Conservation (phyloP, 2,329 filamentous ascomycete genomes). For the Colletotrichum noveboracense region DNA sequence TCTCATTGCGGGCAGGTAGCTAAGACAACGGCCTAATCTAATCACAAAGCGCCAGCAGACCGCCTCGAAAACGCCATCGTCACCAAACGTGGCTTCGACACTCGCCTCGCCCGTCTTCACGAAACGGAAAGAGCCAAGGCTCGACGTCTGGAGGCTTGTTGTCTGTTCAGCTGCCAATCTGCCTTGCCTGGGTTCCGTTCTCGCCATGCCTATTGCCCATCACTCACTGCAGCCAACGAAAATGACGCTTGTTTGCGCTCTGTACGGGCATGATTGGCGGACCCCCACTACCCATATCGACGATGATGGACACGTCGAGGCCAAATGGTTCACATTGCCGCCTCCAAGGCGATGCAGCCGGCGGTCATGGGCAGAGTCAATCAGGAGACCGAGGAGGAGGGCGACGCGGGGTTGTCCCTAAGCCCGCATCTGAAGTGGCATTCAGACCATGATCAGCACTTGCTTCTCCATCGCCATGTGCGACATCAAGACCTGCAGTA, state of each 20-base stretch:
- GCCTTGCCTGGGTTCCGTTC: not conserved
- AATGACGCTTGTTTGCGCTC: not conserved
- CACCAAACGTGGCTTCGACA: constrained; percentile 2
- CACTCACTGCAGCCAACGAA: not conserved
- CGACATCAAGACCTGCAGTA: not conserved
- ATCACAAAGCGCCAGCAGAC: constrained; percentile 1
- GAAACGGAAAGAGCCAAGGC: not conserved
- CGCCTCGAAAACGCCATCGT: constrained; percentile 9
- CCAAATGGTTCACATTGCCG: not conserved
- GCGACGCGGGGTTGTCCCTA: not conserved
- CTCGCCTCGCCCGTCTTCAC: not conserved
- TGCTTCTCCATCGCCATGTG: not conserved
- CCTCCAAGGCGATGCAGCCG: not conserved
- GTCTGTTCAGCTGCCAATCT: not conserved
- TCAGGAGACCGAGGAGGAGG: not conserved
- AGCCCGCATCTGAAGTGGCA: not conserved
- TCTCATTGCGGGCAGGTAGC: not conserved
- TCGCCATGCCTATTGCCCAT: not conserved
- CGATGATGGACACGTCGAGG: not conserved
- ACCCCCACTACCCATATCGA: not conserved
- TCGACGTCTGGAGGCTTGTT: not conserved
- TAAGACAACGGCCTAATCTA: not conserved
- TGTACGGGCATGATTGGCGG: not conserved
- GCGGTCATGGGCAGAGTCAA: not conserved
- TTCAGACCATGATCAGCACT: not conserved